A percentile compares a stretch with the other conserved stretches of the same genome.
These are phyloP conservation scores for Fusarium anthophilum DNA, from an alignment of 2,329 filamentous ascomycete species.

Conservation along the genomic window DNA sequence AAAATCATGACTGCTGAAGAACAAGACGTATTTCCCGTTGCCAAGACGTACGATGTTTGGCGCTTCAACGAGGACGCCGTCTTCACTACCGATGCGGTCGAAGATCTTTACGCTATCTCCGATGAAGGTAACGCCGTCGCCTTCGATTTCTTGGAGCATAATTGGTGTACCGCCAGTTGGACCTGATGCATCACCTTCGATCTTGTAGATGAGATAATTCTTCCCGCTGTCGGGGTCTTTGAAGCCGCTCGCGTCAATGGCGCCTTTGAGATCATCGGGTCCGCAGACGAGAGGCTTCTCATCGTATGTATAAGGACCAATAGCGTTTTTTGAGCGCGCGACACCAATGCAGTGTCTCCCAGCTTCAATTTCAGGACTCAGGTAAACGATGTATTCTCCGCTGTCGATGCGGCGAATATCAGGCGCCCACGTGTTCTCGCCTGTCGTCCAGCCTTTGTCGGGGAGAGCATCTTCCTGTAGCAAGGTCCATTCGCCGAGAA, in stretches of 20 bases:
- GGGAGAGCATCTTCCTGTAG: not conserved
- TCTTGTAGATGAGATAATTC: slow-evolving; percentile 8
- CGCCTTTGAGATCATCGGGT: not conserved
- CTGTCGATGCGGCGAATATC: slow-evolving; percentile 3
- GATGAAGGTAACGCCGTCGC: not conserved
- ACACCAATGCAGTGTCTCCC: slow-evolving; percentile 5
- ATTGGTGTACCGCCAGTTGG: slow-evolving; percentile 11
- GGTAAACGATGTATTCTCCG: slow-evolving; percentile 6
- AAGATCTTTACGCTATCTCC: slow-evolving; percentile 1
- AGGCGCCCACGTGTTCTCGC: slow-evolving; percentile 4
- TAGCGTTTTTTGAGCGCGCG: not conserved
- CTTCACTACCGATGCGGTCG: slow-evolving; percentile 4
- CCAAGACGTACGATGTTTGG: slow-evolving; percentile 1
- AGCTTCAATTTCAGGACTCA: not conserved
- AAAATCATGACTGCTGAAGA: slow-evolving; percentile 18
- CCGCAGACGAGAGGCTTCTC: slow-evolving; percentile 2
- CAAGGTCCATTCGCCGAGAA: slow-evolving; percentile 1
- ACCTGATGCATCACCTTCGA: slow-evolving; percentile 4
- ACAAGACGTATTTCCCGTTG: slow-evolving; percentile 6
- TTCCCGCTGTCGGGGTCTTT: slow-evolving; percentile 1
- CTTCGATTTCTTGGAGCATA: slow-evolving; percentile 7
- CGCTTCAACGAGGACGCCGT: not conserved
- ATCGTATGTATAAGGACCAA: slow-evolving; percentile 3
- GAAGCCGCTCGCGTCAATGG: slow-evolving; percentile 12
- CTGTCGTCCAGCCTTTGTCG: slow-evolving; percentile 16